Conservation (phyloP, 352 stramenopile genomes). For the Sclerospora graminicola region DNA sequence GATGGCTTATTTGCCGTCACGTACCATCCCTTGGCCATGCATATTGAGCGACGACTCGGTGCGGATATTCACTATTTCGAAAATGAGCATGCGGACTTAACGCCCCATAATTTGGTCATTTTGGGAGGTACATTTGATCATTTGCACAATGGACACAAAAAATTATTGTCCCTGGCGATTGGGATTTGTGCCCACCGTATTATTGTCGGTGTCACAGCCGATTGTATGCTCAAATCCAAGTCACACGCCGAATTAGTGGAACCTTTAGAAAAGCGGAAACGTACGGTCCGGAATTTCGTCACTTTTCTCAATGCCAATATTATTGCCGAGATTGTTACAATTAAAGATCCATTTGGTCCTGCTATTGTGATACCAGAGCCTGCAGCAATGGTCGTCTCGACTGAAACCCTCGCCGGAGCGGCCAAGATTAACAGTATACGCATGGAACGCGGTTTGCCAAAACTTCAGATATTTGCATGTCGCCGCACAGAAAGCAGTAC, state of each 20-base stretch:
- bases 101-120: conserved; percentile 41
- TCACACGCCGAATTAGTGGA: conserved; percentile 25
- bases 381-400: conserved; percentile 76
- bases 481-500: conserved; percentile 73
- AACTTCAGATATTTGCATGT: conserved; percentile 67
- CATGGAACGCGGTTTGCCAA: conserved; percentile 34
- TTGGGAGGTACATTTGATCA: conserved; percentile 87
- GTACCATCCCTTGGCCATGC: conserved; percentile 53
- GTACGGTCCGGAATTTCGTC: conserved; percentile 38
- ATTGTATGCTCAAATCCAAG: conserved; percentile 34
- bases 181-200: conserved; percentile 9
- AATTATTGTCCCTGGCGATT: conserved; percentile 22
- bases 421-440: conserved; percentile 81
- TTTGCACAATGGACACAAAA: conserved; percentile 88
- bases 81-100: conserved; percentile 45
- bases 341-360: conserved; percentile 81
- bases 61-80: conserved; percentile 66
- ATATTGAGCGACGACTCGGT: conserved; percentile 34
- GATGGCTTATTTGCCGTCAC: conserved; percentile 46
- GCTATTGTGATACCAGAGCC: conserved; percentile 61
- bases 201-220: conserved; percentile 71
- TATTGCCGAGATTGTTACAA: conserved; percentile 51
- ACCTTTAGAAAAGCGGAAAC: conserved; percentile 24
- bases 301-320: conserved; percentile 24
- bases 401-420: conserved; percentile 68